Evolutionary conservation across 2,329 filamentous ascomycete species (phyloP), one percentile per base, ranked within the genome.

Genomic region (Lecanicillium sp.): DNA sequence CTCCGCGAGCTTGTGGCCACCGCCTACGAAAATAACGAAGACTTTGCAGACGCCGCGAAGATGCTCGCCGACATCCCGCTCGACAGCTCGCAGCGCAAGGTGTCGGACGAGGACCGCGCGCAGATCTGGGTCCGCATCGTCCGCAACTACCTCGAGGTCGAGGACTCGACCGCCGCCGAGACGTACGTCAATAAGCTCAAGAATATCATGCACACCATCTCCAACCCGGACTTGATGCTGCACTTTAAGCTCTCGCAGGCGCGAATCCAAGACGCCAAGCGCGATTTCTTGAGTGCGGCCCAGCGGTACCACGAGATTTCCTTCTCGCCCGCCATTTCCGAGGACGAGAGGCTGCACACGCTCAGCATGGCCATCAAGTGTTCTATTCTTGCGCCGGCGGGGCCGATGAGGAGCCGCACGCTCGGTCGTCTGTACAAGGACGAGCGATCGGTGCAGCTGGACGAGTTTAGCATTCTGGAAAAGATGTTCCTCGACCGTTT

Each of bases 401-500:
- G 92, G 0, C 92, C 92, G 1, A 72, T 81, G 53, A 80, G 92
- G 39, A 87, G 84, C 46, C 79, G 86, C 33, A 80, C 82, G 31
- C 74, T 98, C 14, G 87, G 80, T 4, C 81, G 84, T 38, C 69
- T 98, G 12, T 95, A 95, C 74, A 95, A 94, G 61, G 92, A 98
- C 60, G 92, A 97, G 48, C 78, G 92, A 20, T 75, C 86, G 0
- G 68, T 71, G 4, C 76, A 80, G 36, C 75, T 92, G 3, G 77
- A 82, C 22, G 87, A 97, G 62, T 90, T 84, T 55, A 71, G 79
- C 35, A 96, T 98, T 39, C 68, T 98, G 12, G 92, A 97, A 68
- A 97, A 97, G 69, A 97, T 98, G 78, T 95, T 94, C 60, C 72
- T 97, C 35, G 87, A 97, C 60, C 79, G 89, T 5, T 70, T 98